phyloP scores from a whole-genome alignment of 345 rosid genomes.

The Durio zibethinus region DNA sequence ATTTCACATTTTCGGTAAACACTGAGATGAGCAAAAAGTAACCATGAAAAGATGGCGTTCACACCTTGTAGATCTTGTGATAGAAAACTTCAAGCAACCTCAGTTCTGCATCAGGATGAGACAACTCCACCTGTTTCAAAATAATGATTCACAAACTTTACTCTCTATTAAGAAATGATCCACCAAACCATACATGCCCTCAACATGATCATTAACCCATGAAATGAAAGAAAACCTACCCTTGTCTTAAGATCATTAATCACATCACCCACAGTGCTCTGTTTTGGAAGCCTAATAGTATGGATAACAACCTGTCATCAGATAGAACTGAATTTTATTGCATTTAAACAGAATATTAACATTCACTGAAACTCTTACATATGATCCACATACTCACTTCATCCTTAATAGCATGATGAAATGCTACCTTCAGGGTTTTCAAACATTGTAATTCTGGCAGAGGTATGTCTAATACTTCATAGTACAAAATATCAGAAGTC shows the following conservation, averaged over 20 bases:
- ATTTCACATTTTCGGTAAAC: neutral
- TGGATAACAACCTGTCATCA: slow-evolving; percentile 71
- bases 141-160: neutral
- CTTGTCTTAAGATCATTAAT: slow-evolving; percentile 82
- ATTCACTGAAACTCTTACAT: neutral
- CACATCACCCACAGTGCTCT: slow-evolving; percentile 89
- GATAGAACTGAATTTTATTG: slow-evolving; percentile 20
- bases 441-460: slow-evolving; percentile 91
- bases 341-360: slow-evolving; percentile 7
- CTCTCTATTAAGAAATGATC: neutral
- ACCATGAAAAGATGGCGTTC: slow-evolving; percentile 8
- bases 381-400: slow-evolving; percentile 52
- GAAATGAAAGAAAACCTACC: slow-evolving; percentile 37
- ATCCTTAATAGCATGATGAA: slow-evolving; percentile 74
- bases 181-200: neutral
- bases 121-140: slow-evolving; percentile 79
- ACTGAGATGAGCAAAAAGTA: neutral
- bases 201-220: slow-evolving; percentile 3
- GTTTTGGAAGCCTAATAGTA: slow-evolving; percentile 87
- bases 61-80: slow-evolving; percentile 94
- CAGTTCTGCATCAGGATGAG: slow-evolving; percentile 83
- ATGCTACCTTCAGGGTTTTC: slow-evolving; percentile 84
- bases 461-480: slow-evolving; percentile 93
- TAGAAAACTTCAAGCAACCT: slow-evolving; percentile 88
- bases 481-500: slow-evolving; percentile 90